Conservation (phyloP, 257 asterid species). For the Leptodermis oblonga region DNA sequence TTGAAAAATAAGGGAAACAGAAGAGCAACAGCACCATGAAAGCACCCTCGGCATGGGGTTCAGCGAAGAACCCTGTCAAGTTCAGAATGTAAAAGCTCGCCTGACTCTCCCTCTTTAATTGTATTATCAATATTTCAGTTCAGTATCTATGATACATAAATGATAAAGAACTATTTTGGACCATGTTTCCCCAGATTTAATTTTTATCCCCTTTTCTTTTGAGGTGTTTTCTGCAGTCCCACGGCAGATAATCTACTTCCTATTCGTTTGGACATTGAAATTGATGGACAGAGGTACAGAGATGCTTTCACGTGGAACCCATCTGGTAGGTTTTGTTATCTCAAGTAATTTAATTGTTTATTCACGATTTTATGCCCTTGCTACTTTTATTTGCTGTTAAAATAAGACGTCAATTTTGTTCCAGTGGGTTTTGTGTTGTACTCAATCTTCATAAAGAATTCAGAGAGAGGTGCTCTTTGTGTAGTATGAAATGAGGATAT, state of each 20-base stretch:
- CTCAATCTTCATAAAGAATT: neutral
- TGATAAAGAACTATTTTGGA: neutral
- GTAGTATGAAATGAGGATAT: too few relatives aligned
- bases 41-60: constrained; percentile 62
- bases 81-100: constrained; percentile 64
- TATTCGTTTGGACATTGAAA: constrained; percentile 76
- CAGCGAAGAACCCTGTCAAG: constrained; percentile 72
- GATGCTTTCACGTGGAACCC: constrained; percentile 95
- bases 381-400: neutral
- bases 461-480: neutral
- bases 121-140: neutral
- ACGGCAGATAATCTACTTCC: constrained; percentile 91
- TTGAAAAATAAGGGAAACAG: neutral
- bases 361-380: neutral
- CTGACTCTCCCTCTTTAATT: neutral
- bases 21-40: constrained; percentile 34
- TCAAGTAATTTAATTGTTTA: neutral
- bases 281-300: constrained; percentile 78
- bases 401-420: neutral
- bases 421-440: neutral
- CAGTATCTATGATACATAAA: too few relatives aligned
- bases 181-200: neutral
- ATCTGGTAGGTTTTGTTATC: constrained; percentile 42
- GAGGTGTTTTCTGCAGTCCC: constrained; percentile 46
- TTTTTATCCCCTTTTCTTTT: neutral